A percentile compares a stretch with the other conserved stretches of the same genome.
Evolutionary conservation across 192 early-diverging fungal species (phyloP).

Genomic region (Mortierella antarctica): DNA sequence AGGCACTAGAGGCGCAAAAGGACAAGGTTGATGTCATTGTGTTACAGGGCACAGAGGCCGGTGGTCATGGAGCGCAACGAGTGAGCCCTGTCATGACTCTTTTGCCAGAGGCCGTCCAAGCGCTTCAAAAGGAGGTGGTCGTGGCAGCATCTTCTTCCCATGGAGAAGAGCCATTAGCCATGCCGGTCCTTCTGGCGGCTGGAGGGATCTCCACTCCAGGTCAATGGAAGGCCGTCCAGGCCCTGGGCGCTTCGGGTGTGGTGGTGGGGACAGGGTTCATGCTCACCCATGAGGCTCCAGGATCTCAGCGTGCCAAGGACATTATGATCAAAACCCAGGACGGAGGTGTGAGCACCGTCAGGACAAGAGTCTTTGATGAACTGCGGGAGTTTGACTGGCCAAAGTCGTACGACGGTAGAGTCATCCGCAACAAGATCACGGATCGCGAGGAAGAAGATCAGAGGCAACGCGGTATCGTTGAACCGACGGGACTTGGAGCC

Average conservation of each 20-base stretch:
- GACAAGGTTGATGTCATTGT: conserved; percentile 61
- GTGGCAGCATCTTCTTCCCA: background rate
- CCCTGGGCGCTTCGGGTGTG: conserved; percentile 55
- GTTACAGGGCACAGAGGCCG: conserved; percentile 59
- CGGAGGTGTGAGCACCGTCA: conserved; percentile 51
- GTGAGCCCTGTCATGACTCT: conserved; percentile 34
- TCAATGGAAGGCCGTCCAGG: conserved; percentile 25
- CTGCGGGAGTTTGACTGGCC: conserved; percentile 56
- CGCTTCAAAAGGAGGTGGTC: conserved; percentile 10
- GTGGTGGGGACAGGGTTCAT: conserved; percentile 61
- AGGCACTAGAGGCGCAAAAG: conserved; percentile 54
- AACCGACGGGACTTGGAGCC: conserved; percentile 7
- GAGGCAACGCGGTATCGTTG: background rate
- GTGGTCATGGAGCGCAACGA: conserved; percentile 55
- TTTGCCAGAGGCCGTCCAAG: conserved; percentile 36
- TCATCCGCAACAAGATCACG: conserved; percentile 35
- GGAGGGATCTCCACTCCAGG: conserved; percentile 38
- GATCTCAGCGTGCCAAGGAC: conserved; percentile 51
- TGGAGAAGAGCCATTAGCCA: background rate
- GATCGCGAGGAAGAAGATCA: conserved; percentile 29
- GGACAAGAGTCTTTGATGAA: conserved; percentile 57
- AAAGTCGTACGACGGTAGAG: conserved; percentile 42
- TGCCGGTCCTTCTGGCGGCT: conserved; percentile 40
- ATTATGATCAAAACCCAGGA: conserved; percentile 44
- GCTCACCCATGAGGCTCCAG: conserved; percentile 29